Percentiles rank a stretch among this genome's conserved stretches.
Evolutionary conservation across 2,329 filamentous ascomycete genomes (phyloP).

Genomic region (Alternaria sp.): DNA sequence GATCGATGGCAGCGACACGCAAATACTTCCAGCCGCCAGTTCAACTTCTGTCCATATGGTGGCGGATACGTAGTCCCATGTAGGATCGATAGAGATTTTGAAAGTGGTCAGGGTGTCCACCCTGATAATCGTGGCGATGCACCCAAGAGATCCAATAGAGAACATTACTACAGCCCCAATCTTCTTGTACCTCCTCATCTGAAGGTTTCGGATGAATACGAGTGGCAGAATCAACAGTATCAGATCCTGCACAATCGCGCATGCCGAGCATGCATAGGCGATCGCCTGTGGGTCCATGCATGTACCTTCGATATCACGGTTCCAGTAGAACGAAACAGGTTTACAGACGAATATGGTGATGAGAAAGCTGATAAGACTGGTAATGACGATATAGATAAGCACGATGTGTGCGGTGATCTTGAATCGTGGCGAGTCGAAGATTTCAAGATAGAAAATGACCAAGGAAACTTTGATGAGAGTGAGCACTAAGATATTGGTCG

Average conservation of each 20-base stretch:
- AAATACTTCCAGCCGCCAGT: conserved; percentile 34
- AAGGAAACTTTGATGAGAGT: conserved; percentile 41
- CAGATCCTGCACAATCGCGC: conserved; percentile 39
- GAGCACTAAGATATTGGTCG: conserved; percentile 32
- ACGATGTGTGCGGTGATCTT: conserved; percentile 28
- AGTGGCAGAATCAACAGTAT: conserved; percentile 38
- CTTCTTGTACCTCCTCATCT: conserved; percentile 35
- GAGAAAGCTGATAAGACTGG: conserved; percentile 28
- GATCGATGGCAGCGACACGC: conserved; percentile 37
- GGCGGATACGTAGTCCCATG: conserved; percentile 38
- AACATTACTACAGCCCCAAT: conserved; percentile 40
- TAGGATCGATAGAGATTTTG: conserved; percentile 38
- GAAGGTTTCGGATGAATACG: conserved; percentile 31
- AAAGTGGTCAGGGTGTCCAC: conserved; percentile 33
- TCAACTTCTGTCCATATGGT: conserved; percentile 41
- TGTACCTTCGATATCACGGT: conserved; percentile 36
- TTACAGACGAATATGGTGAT: conserved; percentile 37
- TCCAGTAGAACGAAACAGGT: conserved; percentile 39
- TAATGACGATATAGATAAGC: conserved; percentile 28
- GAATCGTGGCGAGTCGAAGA: conserved; percentile 35
- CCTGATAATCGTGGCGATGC: conserved; percentile 40
- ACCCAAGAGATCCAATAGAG: conserved; percentile 38
- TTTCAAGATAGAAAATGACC: conserved; percentile 41
- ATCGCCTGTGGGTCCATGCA: conserved; percentile 34
- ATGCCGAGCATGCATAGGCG: conserved; percentile 36